These are phyloP conservation scores for Aphanocladium album DNA, from an alignment of 2,329 filamentous ascomycete species.

Conservation along the genomic window DNA sequence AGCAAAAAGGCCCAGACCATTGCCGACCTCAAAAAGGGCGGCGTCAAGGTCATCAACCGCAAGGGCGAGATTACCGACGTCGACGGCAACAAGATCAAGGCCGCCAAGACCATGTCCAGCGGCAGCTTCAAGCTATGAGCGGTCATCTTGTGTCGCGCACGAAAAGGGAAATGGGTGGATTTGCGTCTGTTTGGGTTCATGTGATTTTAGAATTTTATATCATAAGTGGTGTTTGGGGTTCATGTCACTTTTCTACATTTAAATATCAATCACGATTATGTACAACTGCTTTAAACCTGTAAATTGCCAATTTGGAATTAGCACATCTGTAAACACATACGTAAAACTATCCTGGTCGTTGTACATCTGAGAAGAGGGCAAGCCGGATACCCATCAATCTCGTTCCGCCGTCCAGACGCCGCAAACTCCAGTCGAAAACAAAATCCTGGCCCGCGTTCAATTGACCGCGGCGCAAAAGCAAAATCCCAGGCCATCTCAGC, in stretches of 20 bases:
- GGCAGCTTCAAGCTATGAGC: constrained; percentile 53
- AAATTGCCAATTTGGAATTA: not conserved
- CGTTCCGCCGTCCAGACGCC: constrained; percentile 10
- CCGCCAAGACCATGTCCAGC: constrained; percentile 45
- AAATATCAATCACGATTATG: not conserved
- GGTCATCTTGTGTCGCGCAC: not conserved
- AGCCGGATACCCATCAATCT: not conserved
- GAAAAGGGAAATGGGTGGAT: not conserved
- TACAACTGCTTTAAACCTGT: not conserved
- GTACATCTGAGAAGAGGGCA: not conserved
- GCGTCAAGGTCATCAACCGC: constrained; percentile 86
- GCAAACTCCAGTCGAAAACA: constrained; percentile 4
- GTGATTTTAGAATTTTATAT: not conserved
- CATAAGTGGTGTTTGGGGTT: not conserved
- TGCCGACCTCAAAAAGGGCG: constrained; percentile 71
- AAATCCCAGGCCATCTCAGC: not conserved
- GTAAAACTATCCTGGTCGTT: not conserved
- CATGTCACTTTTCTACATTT: not conserved
- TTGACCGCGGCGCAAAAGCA: not conserved
- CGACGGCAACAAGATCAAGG: constrained; percentile 69
- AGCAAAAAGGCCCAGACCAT: constrained; percentile 47
- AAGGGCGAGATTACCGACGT: constrained; percentile 82
- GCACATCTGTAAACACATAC: not conserved
- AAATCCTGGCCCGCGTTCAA: not conserved
- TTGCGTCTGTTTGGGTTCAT: not conserved